phyloP scores from a whole-genome alignment of 371 early-diverging fungal genomes.

The Gilbertella persicaria region DNA sequence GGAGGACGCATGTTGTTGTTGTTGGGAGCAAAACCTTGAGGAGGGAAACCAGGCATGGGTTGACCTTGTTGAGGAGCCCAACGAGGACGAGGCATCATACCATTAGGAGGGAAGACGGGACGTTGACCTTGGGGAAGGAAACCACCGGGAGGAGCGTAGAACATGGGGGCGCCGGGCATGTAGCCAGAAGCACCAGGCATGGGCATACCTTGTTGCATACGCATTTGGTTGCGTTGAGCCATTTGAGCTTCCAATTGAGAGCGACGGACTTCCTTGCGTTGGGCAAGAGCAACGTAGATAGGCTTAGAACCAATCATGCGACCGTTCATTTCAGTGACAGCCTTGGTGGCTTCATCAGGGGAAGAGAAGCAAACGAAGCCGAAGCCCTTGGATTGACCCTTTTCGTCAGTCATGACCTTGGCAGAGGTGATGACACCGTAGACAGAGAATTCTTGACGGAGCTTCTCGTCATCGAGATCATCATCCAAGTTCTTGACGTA shows the following conservation, averaged over 20 bases:
- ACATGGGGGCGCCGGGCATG: slow-evolving; percentile 54
- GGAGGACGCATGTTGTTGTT: slow-evolving; percentile 47
- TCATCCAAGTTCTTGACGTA: slow-evolving; percentile 99
- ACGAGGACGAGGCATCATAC: slow-evolving; percentile 77
- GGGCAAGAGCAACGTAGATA: slow-evolving; percentile 96
- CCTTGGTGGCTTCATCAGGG: slow-evolving; percentile 91
- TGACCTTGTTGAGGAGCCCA: slow-evolving; percentile 70
- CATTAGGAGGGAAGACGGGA: slow-evolving; percentile 73
- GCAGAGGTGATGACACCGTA: slow-evolving; percentile 96
- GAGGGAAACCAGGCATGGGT: slow-evolving; percentile 59
- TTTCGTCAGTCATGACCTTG: slow-evolving; percentile 97
- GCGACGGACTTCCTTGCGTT: slow-evolving; percentile 95
- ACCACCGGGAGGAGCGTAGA: slow-evolving; percentile 58
- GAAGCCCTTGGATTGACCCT: slow-evolving; percentile 79
- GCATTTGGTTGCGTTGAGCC: slow-evolving; percentile 87
- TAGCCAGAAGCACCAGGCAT: slow-evolving; percentile 52
- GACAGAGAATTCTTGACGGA: slow-evolving; percentile 93
- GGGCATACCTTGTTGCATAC: slow-evolving; percentile 61
- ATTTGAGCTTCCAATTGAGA: slow-evolving; percentile 93
- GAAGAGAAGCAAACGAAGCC: slow-evolving; percentile 93
- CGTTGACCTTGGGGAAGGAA: slow-evolving; percentile 65
- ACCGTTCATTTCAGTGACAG: slow-evolving; percentile 90
- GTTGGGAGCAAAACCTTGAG: slow-evolving; percentile 46
- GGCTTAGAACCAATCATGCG: slow-evolving; percentile 94
- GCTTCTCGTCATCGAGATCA: slow-evolving; percentile 91